Percentiles rank a stretch among this genome's conserved stretches.
These are phyloP conservation scores for Sparassis latifolia DNA, from an alignment of 1,284 basidiomycete species.

Conservation along the genomic window DNA sequence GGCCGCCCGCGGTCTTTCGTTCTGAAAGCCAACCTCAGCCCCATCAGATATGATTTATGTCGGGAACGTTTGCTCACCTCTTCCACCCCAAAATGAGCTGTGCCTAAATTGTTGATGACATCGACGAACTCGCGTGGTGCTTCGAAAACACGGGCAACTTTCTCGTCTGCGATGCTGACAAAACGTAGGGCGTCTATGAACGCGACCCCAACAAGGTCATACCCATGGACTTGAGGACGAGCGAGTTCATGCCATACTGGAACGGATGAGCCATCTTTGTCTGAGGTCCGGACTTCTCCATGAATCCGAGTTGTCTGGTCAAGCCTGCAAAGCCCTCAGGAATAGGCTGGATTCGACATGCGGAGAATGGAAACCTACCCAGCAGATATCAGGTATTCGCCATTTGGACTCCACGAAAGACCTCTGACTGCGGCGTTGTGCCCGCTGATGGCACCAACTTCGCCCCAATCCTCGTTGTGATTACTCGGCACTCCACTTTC, in stretches of 20 bases:
- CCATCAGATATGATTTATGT: neutral
- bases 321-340: conserved; percentile 35
- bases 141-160: conserved; percentile 87
- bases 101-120: conserved; percentile 42
- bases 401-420: conserved; percentile 78
- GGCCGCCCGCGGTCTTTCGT: conserved; percentile 49
- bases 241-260: conserved; percentile 79
- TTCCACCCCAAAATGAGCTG: conserved; percentile 40
- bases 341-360: neutral
- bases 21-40: conserved; percentile 13
- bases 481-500: neutral
- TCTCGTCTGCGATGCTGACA: conserved; percentile 88
- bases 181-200: conserved; percentile 76
- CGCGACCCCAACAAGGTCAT: conserved; percentile 78
- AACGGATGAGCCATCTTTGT: conserved; percentile 14
- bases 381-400: conserved; percentile 78
- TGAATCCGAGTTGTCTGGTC: conserved; percentile 92
- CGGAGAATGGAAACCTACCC: conserved; percentile 44
- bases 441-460: conserved; percentile 73
- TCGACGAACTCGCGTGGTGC: conserved; percentile 77
- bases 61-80: conserved; percentile 30
- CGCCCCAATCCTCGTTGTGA: conserved; percentile 57
- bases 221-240: conserved; percentile 92
- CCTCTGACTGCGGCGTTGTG: conserved; percentile 76
- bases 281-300: conserved; percentile 36